These are phyloP conservation scores for Boletus edulis DNA, from an alignment of 768 basidiomycete genomes.

Conservation along the genomic window DNA sequence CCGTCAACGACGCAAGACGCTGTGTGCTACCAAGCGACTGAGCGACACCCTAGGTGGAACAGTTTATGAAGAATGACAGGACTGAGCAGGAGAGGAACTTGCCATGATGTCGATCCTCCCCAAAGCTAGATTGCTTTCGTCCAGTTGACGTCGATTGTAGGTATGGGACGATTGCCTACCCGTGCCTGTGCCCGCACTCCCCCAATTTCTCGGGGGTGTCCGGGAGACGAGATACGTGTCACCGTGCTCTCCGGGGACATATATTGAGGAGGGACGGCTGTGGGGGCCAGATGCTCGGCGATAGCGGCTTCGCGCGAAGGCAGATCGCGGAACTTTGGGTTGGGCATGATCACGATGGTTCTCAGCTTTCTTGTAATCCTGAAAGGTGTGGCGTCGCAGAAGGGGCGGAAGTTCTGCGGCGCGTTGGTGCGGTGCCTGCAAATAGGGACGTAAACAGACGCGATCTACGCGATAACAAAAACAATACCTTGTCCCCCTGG, in stretches of 20 bases:
- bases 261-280: constrained; percentile 21
- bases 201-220: background rate
- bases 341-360: background rate
- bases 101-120: constrained; percentile 53
- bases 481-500: constrained; percentile 6
- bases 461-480: background rate
- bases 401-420: constrained; percentile 14
- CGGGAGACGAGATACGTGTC: constrained; percentile 27
- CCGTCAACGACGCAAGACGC: constrained; percentile 22
- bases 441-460: background rate
- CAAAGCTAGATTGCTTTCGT: constrained; percentile 27
- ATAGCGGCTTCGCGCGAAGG: constrained; percentile 20
- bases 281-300: constrained; percentile 7
- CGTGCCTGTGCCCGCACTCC: background rate
- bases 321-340: constrained; percentile 14
- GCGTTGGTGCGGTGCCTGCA: constrained; percentile 1
- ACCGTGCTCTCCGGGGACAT: constrained; percentile 26
- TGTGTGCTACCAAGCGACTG: background rate
- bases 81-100: constrained; percentile 15
- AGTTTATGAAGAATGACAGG: constrained; percentile 3
- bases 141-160: constrained; percentile 6
- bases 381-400: constrained; percentile 7
- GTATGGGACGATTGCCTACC: background rate
- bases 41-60: constrained; percentile 3
- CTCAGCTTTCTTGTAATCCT: background rate